These are phyloP conservation scores for Cryptosporidium sp. DNA, from an alignment of 169 alveolate genomes.

Conservation along the genomic window DNA sequence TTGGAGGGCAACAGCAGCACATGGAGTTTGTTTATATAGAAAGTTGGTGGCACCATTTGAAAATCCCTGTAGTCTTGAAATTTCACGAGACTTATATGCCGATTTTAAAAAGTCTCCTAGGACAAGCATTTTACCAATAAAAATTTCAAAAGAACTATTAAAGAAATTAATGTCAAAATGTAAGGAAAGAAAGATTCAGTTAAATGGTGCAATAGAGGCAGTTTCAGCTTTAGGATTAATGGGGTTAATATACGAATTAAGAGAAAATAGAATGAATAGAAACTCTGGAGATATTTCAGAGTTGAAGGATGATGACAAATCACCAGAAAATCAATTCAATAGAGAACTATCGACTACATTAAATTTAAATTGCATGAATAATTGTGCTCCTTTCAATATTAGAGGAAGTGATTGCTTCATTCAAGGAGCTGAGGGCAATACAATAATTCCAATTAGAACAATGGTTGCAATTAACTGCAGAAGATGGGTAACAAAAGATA, in stretches of 20 bases:
- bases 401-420: constrained; percentile 20
- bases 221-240: constrained; percentile 66
- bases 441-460: constrained; percentile 63
- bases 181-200: constrained; percentile 56
- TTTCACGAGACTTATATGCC: constrained; percentile 73
- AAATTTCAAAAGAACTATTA: constrained; percentile 11
- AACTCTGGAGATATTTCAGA: constrained; percentile 58
- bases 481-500: constrained; percentile 71
- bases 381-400: constrained; percentile 30
- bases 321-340: not conserved
- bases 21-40: constrained; percentile 71
- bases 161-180: constrained; percentile 40
- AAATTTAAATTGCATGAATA: constrained; percentile 39
- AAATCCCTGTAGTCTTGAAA: constrained; percentile 57
- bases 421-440: constrained; percentile 17
- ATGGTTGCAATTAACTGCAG: constrained; percentile 75
- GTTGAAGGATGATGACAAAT: constrained; percentile 11
- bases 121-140: constrained; percentile 68
- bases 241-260: constrained; percentile 66
- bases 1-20: constrained; percentile 76
- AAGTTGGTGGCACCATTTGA: constrained; percentile 73
- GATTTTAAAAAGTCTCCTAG: constrained; percentile 71
- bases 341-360: not conserved
- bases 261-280: constrained; percentile 21
- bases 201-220: constrained; percentile 73